These are phyloP conservation scores for Myxozyma kluyveri DNA, from an alignment of 805 yeast genomes.

Conservation along the genomic window DNA sequence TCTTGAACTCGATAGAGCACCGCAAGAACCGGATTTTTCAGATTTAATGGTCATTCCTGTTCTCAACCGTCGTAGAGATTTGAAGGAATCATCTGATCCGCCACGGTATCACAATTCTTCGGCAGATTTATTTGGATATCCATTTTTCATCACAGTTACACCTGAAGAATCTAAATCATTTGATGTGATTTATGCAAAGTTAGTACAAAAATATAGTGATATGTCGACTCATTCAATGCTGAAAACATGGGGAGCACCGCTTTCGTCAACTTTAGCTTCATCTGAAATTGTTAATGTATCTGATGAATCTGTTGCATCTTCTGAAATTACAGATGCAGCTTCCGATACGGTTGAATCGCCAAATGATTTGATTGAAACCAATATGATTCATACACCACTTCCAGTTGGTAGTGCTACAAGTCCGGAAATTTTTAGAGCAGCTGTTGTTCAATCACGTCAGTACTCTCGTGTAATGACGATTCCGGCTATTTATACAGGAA, in stretches of 20 bases:
- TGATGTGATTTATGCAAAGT: constrained; percentile 55
- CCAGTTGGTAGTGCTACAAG: constrained; percentile 8
- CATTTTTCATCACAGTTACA: constrained; percentile 63
- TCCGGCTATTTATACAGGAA: constrained; percentile 7
- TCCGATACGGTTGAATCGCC: not conserved
- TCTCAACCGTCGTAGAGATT: constrained; percentile 7
- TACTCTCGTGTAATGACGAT: not conserved
- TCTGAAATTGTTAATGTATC: not conserved
- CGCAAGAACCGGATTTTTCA: constrained; percentile 38
- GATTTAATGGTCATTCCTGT: constrained; percentile 22
- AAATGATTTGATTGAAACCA: not conserved
- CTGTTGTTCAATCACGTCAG: constrained; percentile 2
- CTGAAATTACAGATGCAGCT: not conserved
- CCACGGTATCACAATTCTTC: constrained; percentile 33
- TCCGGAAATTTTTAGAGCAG: constrained; percentile 16
- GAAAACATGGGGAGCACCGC: constrained; percentile 15
- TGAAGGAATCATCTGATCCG: not conserved
- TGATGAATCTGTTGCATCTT: not conserved
- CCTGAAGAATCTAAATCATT: constrained; percentile 54
- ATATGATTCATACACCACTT: too few species aligned
- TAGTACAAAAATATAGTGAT: constrained; percentile 39
- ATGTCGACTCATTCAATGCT: constrained; percentile 22
- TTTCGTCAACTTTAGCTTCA: not conserved
- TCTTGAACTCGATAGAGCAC: constrained; percentile 47
- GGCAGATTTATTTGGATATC: constrained; percentile 61